phyloP scores from a whole-genome alignment of 2,329 filamentous ascomycete genomes.

The Talaromyces pinophilus region DNA sequence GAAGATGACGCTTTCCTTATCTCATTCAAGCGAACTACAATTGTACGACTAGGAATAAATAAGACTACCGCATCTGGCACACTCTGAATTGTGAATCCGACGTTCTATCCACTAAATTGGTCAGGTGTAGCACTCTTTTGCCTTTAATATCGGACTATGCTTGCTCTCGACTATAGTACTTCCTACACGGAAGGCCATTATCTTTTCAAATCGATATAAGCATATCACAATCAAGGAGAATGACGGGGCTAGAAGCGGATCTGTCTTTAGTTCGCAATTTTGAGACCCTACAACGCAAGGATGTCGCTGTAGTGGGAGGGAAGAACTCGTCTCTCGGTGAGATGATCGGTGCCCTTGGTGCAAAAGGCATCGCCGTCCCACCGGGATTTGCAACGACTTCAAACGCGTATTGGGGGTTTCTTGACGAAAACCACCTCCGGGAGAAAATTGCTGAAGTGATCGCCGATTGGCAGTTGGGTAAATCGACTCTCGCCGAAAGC shows the following conservation, averaged over 20 bases:
- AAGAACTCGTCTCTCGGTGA: constrained; percentile 45
- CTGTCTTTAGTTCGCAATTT: constrained; percentile 28
- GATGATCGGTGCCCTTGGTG: constrained; percentile 37
- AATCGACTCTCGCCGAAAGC: constrained; percentile 34
- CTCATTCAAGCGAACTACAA: too few relatives aligned
- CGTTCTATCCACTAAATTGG: not conserved
- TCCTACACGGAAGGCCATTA: not conserved
- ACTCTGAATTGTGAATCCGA: too few relatives aligned
- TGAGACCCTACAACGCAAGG: constrained; percentile 28
- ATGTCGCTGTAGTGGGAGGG: constrained; percentile 38
- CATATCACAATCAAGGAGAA: constrained; percentile 4
- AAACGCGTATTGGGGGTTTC: constrained; percentile 37
- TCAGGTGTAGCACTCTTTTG: not conserved
- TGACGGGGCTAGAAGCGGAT: constrained; percentile 10
- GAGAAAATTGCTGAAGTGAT: constrained; percentile 34
- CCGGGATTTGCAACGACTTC: constrained; percentile 42
- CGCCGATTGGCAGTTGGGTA: constrained; percentile 34
- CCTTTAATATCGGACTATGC: not conserved
- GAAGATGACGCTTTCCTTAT: not conserved
- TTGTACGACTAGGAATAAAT: not conserved
- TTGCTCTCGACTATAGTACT: not conserved
- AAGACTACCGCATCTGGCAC: not conserved
- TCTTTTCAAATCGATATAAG: not conserved
- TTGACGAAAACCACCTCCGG: constrained; percentile 37
- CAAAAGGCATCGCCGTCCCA: constrained; percentile 36